A percentile compares a stretch with the other conserved stretches of the same genome.
Evolutionary conservation across 192 early-diverging fungal species (phyloP).

Genomic region (Coemansia sp.): DNA sequence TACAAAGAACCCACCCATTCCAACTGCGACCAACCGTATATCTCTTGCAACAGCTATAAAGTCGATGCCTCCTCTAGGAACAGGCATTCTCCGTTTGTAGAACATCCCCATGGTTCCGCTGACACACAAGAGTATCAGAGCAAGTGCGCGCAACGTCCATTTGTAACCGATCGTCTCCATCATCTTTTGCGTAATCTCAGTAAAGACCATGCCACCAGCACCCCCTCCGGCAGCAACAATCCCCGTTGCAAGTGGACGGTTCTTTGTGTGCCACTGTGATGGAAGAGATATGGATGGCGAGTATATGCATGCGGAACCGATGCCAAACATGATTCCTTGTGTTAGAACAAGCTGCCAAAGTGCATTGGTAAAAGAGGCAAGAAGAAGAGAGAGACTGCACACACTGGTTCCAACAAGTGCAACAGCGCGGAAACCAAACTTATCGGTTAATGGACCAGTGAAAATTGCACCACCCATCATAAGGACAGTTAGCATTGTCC

Average conservation of each 20-base stretch:
- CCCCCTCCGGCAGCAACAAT: constrained; percentile 73
- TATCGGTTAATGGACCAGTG: constrained; percentile 35
- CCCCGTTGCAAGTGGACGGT: constrained; percentile 68
- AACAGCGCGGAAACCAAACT: constrained; percentile 30
- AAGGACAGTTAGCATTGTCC: constrained; percentile 31
- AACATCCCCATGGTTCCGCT: constrained; percentile 25
- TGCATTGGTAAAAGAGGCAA: constrained; percentile 32
- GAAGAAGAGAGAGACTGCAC: constrained; percentile 19
- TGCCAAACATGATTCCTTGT: constrained; percentile 71
- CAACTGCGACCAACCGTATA: constrained; percentile 16
- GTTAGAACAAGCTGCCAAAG: constrained; percentile 71
- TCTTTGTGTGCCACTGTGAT: constrained; percentile 68
- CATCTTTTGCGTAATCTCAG: constrained; percentile 56
- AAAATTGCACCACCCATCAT: constrained; percentile 34
- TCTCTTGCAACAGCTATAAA: constrained; percentile 25
- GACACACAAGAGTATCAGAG: constrained; percentile 21
- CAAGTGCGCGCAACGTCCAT: constrained; percentile 36
- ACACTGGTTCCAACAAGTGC: constrained; percentile 21
- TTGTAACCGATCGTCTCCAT: constrained; percentile 50
- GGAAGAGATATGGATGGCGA: constrained; percentile 69
- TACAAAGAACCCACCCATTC: constrained; percentile 30
- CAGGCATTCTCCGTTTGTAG: constrained; percentile 24
- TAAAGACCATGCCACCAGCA: constrained; percentile 66
- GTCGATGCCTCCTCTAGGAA: constrained; percentile 15
- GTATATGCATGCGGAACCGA: constrained; percentile 64